Evolutionary conservation across 2,329 filamentous ascomycete genomes (phyloP).

Genomic region (Chrysosphaeria jannelii): DNA sequence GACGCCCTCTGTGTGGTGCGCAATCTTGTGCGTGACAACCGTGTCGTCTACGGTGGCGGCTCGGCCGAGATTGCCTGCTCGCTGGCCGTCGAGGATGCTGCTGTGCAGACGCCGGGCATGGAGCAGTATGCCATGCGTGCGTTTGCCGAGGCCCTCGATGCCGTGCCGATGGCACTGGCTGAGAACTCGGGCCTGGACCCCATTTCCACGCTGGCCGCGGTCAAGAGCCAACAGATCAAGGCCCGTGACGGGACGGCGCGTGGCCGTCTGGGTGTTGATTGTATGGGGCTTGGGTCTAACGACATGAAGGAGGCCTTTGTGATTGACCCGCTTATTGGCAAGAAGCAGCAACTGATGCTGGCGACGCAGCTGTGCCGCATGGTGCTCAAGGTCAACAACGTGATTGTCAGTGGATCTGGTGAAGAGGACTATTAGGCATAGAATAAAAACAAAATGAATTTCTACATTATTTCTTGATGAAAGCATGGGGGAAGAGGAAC

Average conservation of each 20-base stretch:
- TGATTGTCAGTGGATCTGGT: conserved; percentile 67
- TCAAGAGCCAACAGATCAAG: conserved; percentile 93
- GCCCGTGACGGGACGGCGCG: conserved; percentile 16
- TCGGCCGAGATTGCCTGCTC: conserved; percentile 94
- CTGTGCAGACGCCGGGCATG: conserved; percentile 80
- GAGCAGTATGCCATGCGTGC: conserved; percentile 98
- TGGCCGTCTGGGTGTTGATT: conserved; percentile 68
- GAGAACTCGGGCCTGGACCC: conserved; percentile 93
- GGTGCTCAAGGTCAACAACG: conserved; percentile 93
- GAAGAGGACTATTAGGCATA: conserved; percentile 52
- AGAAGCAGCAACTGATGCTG: conserved; percentile 85
- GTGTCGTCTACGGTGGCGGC: conserved; percentile 90
- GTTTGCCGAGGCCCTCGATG: conserved; percentile 80
- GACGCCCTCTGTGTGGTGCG: conserved; percentile 93
- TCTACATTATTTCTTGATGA: conserved; percentile 6
- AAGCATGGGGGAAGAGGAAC: conserved; percentile 72
- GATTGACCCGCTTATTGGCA: conserved; percentile 92
- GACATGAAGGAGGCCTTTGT: conserved; percentile 97
- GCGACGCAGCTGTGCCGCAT: conserved; percentile 94
- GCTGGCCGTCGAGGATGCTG: conserved; percentile 80
- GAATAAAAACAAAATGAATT: conserved; percentile 1
- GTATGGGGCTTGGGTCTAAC: conserved; percentile 85
- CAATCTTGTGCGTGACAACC: conserved; percentile 85
- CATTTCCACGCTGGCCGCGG: conserved; percentile 75
- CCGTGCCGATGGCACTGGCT: conserved; percentile 79